A percentile compares a stretch with the other conserved stretches of the same genome.
Conservation (phyloP, 805 yeast genomes). For the Saccharomycopsis sp. region DNA sequence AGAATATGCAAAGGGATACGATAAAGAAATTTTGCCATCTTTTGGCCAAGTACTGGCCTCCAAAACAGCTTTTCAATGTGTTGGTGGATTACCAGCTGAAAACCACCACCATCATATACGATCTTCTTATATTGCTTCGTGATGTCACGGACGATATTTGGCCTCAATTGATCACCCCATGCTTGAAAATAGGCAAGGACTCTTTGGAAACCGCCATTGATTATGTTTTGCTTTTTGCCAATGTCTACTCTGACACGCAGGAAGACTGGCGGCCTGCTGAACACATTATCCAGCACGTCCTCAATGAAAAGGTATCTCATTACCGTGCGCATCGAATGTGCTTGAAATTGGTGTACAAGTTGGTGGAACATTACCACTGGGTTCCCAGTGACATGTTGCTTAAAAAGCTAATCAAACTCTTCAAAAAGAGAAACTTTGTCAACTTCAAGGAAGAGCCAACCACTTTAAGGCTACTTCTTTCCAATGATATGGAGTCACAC, state of each 20-base stretch:
- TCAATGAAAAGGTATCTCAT: too few relatives aligned
- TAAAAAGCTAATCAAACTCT: conserved; percentile 14
- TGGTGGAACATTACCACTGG: conserved; percentile 9
- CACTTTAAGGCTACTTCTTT: too few relatives aligned
- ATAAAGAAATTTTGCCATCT: conserved; percentile 5
- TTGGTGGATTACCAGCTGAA: conserved; percentile 7
- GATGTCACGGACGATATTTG: too few relatives aligned
- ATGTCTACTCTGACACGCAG: neutral
- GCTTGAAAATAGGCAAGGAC: too few relatives aligned
- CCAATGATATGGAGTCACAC: too few relatives aligned
- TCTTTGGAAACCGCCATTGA: too few relatives aligned
- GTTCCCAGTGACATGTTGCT: conserved; percentile 6
- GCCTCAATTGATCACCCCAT: too few relatives aligned
- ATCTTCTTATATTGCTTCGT: too few relatives aligned
- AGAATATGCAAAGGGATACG: neutral
- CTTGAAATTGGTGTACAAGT: conserved; percentile 1
- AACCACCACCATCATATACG: conserved; percentile 10
- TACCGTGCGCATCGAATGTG: too few relatives aligned
- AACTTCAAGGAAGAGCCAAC: conserved; percentile 12
- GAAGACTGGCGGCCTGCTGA: too few relatives aligned
- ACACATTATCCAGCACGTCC: too few relatives aligned
- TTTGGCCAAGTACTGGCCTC: conserved; percentile 12
- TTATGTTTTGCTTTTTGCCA: conserved; percentile 5
- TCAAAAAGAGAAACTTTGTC: conserved; percentile 19
- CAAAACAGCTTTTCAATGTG: conserved; percentile 10